phyloP scores from a whole-genome alignment of 2,329 filamentous ascomycete species.

The Aspergillus fructus region DNA sequence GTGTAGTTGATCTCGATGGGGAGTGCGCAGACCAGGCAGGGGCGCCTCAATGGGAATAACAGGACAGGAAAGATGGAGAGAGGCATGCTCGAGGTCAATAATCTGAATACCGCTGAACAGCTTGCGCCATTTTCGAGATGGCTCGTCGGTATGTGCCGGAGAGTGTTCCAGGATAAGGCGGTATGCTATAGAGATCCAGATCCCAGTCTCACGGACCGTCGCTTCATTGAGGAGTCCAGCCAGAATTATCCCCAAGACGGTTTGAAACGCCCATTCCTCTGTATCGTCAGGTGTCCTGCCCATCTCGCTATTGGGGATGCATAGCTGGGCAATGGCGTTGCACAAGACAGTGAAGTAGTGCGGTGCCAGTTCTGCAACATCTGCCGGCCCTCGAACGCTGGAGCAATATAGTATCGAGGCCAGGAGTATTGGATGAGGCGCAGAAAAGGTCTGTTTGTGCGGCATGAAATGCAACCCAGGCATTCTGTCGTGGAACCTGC shows the following conservation, averaged over 20 bases:
- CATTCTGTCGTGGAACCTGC: constrained; percentile 10
- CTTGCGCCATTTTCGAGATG: constrained; percentile 4
- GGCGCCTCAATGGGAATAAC: constrained; percentile 2
- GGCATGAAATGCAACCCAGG: constrained; percentile 9
- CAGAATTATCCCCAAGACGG: neutral
- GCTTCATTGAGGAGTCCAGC: constrained; percentile 3
- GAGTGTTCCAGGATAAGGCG: constrained; percentile 9
- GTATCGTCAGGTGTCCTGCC: neutral
- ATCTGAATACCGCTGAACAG: constrained; percentile 6
- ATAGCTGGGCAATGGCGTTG: constrained; percentile 3
- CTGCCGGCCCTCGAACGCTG: constrained; percentile 1
- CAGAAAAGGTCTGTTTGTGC: constrained; percentile 5
- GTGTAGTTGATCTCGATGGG: neutral
- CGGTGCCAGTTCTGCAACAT: neutral
- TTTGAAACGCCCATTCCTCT: constrained; percentile 8
- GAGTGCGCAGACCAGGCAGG: neutral
- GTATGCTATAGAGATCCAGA: constrained; percentile 10
- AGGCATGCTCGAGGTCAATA: constrained; percentile 6
- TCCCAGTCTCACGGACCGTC: constrained; percentile 3
- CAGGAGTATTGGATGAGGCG: constrained; percentile 3
- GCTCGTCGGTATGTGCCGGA: constrained; percentile 1
- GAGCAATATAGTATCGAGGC: constrained; percentile 6
- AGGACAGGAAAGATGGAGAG: constrained; percentile 5
- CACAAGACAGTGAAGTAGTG: constrained; percentile 1
- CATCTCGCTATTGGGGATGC: constrained; percentile 3